Evolutionary conservation across 805 yeast species (phyloP), one percentile per base, ranked within the genome.

Genomic region (Hagleromyces aurorensis): DNA sequence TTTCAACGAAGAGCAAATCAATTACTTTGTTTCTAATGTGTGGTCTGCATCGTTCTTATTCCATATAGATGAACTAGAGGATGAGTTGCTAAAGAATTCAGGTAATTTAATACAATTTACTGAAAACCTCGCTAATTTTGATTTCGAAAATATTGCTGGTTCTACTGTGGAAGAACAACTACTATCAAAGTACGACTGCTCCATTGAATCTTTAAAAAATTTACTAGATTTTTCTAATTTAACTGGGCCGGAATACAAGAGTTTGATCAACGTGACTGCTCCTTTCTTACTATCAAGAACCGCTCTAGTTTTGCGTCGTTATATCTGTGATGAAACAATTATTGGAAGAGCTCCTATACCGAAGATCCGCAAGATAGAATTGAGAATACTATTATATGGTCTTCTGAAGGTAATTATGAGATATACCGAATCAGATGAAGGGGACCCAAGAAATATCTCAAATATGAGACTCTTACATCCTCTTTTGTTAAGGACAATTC

Each of bases 261-360:
- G 27, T 10, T 28, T 62, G 7, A 49, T 55, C 19, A 21, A 38
- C 2, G 38, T 52, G 2, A 37, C 70, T 3, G 38, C 68, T 1
- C 69, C 72, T 2, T 78, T 61, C 41, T 61, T 82, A 18, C 53
- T 72, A 0, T 63, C 75, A 12, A 63, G 94, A 22, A 58, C 70
- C 15, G 72, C 80, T 0, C 65, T 81, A 37, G 67, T 73, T 0
- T 55, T 87, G 24, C 64, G 79, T 32, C 70, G 79, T 35, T 76
- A 72, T 37, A 59, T 81, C 5, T 72, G 78, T 10, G 86, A 81
- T 40, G 70, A 67, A 29, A 69, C 65, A 18, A 55, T 86, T 8
- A 48, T 78, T 5, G 71, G 75, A 19, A 61, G 53, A 17, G 69
- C 69, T 30, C 96, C 96, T 1, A 59, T 81, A 10, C 71, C 89